These are phyloP conservation scores for Elsinoe australis DNA, from an alignment of 2,329 filamentous ascomycete species.

Conservation along the genomic window DNA sequence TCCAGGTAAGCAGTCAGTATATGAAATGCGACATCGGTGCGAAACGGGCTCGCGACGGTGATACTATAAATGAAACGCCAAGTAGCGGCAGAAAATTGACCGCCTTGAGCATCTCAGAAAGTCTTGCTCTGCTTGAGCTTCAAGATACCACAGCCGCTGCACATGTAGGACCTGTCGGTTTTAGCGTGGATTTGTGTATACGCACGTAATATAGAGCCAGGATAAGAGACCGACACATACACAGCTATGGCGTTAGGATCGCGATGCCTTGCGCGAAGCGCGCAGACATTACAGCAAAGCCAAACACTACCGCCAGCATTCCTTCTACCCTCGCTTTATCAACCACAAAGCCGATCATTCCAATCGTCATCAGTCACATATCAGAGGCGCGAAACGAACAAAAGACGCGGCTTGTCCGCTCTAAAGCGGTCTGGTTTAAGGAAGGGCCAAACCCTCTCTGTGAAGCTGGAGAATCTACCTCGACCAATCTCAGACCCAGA, in stretches of 20 bases:
- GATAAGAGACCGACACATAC: not conserved
- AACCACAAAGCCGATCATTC: slow-evolving; percentile 28
- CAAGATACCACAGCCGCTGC: too few relatives aligned
- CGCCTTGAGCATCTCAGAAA: slow-evolving; percentile 9
- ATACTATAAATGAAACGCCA: too few relatives aligned
- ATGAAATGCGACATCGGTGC: too few relatives aligned
- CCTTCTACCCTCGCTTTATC: slow-evolving; percentile 32
- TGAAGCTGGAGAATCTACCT: slow-evolving; percentile 65
- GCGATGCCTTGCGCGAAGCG: not conserved
- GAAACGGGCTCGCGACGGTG: too few relatives aligned
- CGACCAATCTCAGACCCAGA: slow-evolving; percentile 56
- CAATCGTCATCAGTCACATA: slow-evolving; percentile 24
- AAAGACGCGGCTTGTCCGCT: slow-evolving; percentile 70
- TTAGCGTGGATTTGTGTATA: too few relatives aligned
- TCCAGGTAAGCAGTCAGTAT: too few relatives aligned
- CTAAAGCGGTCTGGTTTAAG: slow-evolving; percentile 63
- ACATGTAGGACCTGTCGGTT: too few relatives aligned
- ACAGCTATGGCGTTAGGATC: not conserved
- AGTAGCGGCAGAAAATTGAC: slow-evolving; percentile 5
- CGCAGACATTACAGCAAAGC: not conserved
- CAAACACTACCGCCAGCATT: slow-evolving; percentile 29
- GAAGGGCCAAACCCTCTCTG: slow-evolving; percentile 63
- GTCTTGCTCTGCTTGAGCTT: too few relatives aligned
- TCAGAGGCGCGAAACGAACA: slow-evolving; percentile 59
- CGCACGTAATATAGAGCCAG: not conserved